Evolutionary conservation across 2,329 filamentous ascomycete species (phyloP).

Genomic region (Hyphodiscus sp.): DNA sequence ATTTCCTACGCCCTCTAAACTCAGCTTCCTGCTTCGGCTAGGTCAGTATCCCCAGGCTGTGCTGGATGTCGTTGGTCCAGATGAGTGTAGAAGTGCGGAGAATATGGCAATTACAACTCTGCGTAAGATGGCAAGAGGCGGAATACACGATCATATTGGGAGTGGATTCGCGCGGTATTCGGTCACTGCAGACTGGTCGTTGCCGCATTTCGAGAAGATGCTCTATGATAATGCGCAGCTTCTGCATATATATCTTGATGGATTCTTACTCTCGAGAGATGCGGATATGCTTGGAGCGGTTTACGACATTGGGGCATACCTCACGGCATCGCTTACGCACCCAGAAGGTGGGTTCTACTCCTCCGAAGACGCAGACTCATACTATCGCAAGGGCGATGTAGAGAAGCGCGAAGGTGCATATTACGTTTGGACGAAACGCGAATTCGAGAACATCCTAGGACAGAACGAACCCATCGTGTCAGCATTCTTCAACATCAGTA

Average conservation of each 20-base stretch:
- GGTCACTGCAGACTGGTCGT: slow-evolving; percentile 83
- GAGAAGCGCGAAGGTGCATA: slow-evolving; percentile 89
- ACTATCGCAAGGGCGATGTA: slow-evolving; percentile 63
- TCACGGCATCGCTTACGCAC: slow-evolving; percentile 67
- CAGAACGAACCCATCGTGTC: slow-evolving; percentile 67
- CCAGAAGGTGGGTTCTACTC: slow-evolving; percentile 72
- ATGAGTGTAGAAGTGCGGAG: slow-evolving; percentile 66
- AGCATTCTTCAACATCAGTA: slow-evolving; percentile 75
- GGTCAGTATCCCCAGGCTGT: slow-evolving; percentile 65
- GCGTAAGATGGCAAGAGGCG: slow-evolving; percentile 66
- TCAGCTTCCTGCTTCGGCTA: slow-evolving; percentile 74
- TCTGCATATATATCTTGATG: slow-evolving; percentile 77
- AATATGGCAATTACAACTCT: slow-evolving; percentile 78
- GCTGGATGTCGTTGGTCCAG: slow-evolving; percentile 77
- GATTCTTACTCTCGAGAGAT: slow-evolving; percentile 55
- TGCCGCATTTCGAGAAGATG: slow-evolving; percentile 98
- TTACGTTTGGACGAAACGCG: slow-evolving; percentile 87
- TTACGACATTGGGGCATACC: slow-evolving; percentile 79
- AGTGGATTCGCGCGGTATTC: slow-evolving; percentile 81
- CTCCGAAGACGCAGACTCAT: slow-evolving; percentile 85
- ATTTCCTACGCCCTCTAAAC: slow-evolving; percentile 81
- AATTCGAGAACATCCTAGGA: slow-evolving; percentile 72
- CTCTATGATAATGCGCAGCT: slow-evolving; percentile 88
- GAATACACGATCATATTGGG: slow-evolving; percentile 69
- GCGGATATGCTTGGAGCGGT: slow-evolving; percentile 72